Evolutionary conservation across 1,284 basidiomycete species (phyloP), one percentile per base, ranked within the genome.

Genomic region (Trichosporon sp.): DNA sequence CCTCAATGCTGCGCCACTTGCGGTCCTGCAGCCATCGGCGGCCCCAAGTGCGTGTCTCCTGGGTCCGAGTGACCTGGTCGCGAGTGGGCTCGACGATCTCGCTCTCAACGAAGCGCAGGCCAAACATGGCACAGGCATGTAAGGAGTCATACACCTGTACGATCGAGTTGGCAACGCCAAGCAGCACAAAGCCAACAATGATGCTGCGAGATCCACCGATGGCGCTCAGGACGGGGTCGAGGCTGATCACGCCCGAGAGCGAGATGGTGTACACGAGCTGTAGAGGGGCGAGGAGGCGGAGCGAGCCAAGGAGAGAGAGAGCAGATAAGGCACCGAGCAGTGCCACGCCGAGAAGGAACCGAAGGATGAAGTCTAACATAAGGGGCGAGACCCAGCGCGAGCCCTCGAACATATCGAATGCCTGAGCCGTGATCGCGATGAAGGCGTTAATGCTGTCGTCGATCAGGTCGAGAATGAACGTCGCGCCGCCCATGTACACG

Each of bases 251-350:
- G n/a, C 78, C 80, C 2, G 77, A 74, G 0, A 78, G 78, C 11
- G 80, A 75, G n/a, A 84, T 64, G 7, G 78, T 77, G 72, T 84
- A 81, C 31, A 76, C 71, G 5, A 84, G 61, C 59, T 84, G 81
- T 1, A 84, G 73, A 1, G 82, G 82, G 7, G 77, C 80, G 65
- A 84, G 80, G 37, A 84, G 73, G 0, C 77, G 78, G 8, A 82
- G 69, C 1, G 76, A 77, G 31, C 81, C 72, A 8, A 83, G 70
- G 8, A 84, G 74, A 3, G 79, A 79, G 35, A 82, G 67, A 71
- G 83, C 83, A 6, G 79, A 80, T 14, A 83, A 72, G 4, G 78
- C 78, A 3, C 83, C 83, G 46, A 84, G 72, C 21, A 83, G 74
- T 5, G 80, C 76, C n/a, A 84, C 68, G 12, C 83, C 83, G 19